Evolutionary conservation across 805 yeast genomes (phyloP), one percentile per base, ranked within the genome.

Genomic region (Debaryomyces maramus): DNA sequence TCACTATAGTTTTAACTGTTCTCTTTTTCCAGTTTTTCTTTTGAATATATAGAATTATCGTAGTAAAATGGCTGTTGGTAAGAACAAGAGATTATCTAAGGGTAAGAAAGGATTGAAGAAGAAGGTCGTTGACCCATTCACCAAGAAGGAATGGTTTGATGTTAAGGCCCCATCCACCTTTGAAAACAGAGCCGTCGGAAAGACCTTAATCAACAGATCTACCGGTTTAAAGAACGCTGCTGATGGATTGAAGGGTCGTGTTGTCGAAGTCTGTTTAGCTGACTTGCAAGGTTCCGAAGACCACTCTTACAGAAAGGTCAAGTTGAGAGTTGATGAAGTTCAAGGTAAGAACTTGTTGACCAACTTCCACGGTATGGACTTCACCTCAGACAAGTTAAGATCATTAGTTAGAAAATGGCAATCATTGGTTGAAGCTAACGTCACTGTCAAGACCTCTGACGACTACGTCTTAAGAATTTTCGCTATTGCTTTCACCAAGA

Each of bases 331-430:
- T 60, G 96, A 89, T 66, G 97, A 89, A 77, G 95, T 89, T 60
- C 96, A 89, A 78, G 97, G 96, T 75, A 86, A 87, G 80, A 87
- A 88, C 83, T 80, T 88, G 65, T 80, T 89, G 72, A 89, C 97
- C 81, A 88, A 89, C 91, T 89, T 89, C 91, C 96, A 89, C 82
- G 97, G 97, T 66, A 74, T 89, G 75, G 93, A 87, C 80, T 88
- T 89, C 83, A 88, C 97, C 66, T 78, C 93, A 53, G 96, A 89
- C 80, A 89, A 89, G 80, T 78, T 88, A 70, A 85, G 93, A 77
- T 88, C 96, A 43, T 80, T 89, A 71, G 96, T 89, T 51, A 87
- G 96, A 82, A 89, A 89, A 75, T 89, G 96, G 96, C 97, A 89
- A 80, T 81, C 96, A 53, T 78, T 89, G 73, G 90, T 89, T 57